Percentiles rank a stretch among this genome's conserved stretches.
These are phyloP conservation scores for Didymella keratinophila DNA, from an alignment of 2,329 filamentous ascomycete genomes.

Conservation along the genomic window DNA sequence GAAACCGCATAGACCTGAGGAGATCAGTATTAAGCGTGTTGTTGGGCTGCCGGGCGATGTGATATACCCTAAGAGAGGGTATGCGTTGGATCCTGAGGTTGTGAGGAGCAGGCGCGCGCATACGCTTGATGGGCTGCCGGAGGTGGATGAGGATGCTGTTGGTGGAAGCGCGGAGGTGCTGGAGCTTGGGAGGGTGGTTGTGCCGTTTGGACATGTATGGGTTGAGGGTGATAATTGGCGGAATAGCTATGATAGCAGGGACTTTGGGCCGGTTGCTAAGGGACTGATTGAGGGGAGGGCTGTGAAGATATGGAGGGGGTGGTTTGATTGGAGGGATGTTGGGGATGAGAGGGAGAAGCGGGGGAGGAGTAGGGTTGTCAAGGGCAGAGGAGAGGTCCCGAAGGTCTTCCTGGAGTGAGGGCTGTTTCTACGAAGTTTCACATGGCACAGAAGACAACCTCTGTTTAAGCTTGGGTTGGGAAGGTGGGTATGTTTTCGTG, in stretches of 20 bases:
- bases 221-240: conserved; percentile 87
- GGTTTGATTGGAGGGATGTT: conserved; percentile 58
- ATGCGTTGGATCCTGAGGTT: conserved; percentile 56
- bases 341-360: conserved; percentile 55
- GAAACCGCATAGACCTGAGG: conserved; percentile 71
- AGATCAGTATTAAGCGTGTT: conserved; percentile 80
- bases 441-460: background rate
- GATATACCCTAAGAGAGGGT: conserved; percentile 58
- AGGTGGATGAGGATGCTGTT: conserved; percentile 27
- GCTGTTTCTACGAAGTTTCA: too few species aligned
- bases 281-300: conserved; percentile 78
- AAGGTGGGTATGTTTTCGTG: conserved; percentile 18
- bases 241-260: conserved; percentile 82
- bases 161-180: conserved; percentile 21
- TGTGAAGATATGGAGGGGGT: conserved; percentile 70
- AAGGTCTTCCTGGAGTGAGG: conserved; percentile 35
- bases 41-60: conserved; percentile 82
- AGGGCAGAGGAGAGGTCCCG: conserved; percentile 38
- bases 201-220: conserved; percentile 91
- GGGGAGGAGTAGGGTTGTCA: conserved; percentile 54
- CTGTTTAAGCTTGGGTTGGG: background rate
- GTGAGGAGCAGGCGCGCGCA: conserved; percentile 24
- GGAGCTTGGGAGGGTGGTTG: conserved; percentile 56
- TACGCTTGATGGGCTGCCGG: conserved; percentile 43
- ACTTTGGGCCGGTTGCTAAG: conserved; percentile 83